These are phyloP conservation scores for Phoenix roebelenii DNA, from an alignment of 176 grass and related monocot species.

Conservation along the genomic window DNA sequence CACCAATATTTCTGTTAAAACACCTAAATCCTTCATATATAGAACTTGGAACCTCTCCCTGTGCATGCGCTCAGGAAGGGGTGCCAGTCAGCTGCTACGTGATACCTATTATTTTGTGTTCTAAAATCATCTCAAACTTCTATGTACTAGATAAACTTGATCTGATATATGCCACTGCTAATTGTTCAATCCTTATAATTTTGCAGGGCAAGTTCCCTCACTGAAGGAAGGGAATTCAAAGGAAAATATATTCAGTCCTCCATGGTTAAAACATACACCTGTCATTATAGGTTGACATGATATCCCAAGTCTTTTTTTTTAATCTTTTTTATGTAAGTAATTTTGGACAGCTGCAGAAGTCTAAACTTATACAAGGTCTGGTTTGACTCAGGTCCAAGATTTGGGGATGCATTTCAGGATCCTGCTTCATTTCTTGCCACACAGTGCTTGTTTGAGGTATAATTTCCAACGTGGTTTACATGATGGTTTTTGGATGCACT, in stretches of 20 bases:
- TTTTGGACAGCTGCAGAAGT: neutral
- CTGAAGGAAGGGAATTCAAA: slow-evolving; percentile 91
- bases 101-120: too few relatives aligned
- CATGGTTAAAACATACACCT: slow-evolving; percentile 74
- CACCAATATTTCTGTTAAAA: too few relatives aligned
- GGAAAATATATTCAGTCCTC: slow-evolving; percentile 93
- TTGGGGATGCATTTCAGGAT: slow-evolving; percentile 96
- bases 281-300: slow-evolving; percentile 51
- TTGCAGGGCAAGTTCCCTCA: slow-evolving; percentile 66
- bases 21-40: too few relatives aligned
- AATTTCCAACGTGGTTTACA: too few relatives aligned
- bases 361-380: neutral
- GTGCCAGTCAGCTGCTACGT: too few relatives aligned
- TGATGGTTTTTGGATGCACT: too few relatives aligned
- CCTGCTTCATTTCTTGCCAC: slow-evolving; percentile 77
- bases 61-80: too few relatives aligned
- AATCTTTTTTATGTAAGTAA: neutral
- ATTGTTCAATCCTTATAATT: slow-evolving; percentile 7
- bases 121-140: too few relatives aligned
- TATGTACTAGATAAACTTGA: too few relatives aligned
- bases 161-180: neutral
- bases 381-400: slow-evolving; percentile 55
- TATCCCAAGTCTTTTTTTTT: neutral
- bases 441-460: slow-evolving; percentile 79
- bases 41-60: too few relatives aligned